Conservation (phyloP, 805 yeast species). For the Schwanniomyces occidentalis region DNA sequence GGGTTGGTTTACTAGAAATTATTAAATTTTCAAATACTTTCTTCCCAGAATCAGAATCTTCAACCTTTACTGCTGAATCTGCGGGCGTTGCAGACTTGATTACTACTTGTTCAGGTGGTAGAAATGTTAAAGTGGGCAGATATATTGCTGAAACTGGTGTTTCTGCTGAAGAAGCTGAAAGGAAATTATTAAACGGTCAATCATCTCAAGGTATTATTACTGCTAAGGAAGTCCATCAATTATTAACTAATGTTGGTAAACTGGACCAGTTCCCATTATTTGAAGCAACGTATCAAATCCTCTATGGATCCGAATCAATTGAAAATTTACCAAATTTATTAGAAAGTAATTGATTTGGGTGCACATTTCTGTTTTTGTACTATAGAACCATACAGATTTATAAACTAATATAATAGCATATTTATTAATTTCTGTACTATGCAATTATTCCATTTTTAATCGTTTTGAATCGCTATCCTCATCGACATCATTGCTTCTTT, state of each 20-base stretch:
- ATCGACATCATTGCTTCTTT: conserved; percentile 7
- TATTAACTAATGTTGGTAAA: conserved; percentile 55
- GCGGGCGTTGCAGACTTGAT: conserved; percentile 99
- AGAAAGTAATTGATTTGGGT: conserved; percentile 29
- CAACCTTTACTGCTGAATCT: conserved; percentile 88
- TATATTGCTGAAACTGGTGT: conserved; percentile 81
- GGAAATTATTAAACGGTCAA: conserved; percentile 87
- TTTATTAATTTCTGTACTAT: background rate
- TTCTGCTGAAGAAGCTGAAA: conserved; percentile 79
- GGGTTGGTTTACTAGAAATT: conserved; percentile 91
- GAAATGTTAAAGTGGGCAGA: conserved; percentile 90
- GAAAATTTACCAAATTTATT: conserved; percentile 72
- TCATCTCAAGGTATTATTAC: conserved; percentile 96
- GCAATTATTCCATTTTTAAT: background rate
- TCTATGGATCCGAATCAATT: conserved; percentile 73
- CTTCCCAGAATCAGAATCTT: conserved; percentile 35
- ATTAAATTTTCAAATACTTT: conserved; percentile 54
- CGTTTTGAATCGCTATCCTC: background rate
- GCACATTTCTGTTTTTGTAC: too few species aligned
- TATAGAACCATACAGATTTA: too few species aligned
- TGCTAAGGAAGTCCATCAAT: conserved; percentile 85
- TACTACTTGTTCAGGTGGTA: conserved; percentile 97
- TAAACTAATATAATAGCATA: background rate
- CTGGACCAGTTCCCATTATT: conserved; percentile 78
- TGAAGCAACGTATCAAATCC: conserved; percentile 77